Evolutionary conservation across 108 stramenopile genomes (phyloP).

Genomic region (Chaetoceros muelleri): DNA sequence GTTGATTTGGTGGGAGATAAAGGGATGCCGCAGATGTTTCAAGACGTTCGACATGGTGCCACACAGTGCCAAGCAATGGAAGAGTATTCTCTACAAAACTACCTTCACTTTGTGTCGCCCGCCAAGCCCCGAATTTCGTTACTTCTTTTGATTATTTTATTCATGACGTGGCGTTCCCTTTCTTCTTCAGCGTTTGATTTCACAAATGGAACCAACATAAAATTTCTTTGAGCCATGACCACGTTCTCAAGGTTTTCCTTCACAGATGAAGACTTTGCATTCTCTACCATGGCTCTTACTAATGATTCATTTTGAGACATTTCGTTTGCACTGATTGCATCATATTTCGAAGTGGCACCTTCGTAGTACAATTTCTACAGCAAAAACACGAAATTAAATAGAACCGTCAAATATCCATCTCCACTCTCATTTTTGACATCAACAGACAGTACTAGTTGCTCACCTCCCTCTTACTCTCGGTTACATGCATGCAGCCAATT

Average conservation of each 20-base stretch:
- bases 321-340: neutral
- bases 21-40: too few relatives aligned
- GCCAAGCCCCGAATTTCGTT: neutral
- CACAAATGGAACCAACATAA: conserved; percentile 4
- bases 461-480: neutral
- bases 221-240: conserved; percentile 1
- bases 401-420: neutral
- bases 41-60: too few relatives aligned
- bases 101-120: too few relatives aligned
- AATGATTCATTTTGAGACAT: neutral
- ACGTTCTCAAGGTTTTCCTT: conserved; percentile 16
- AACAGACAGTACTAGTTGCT: neutral
- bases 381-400: neutral
- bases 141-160: neutral
- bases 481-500: neutral
- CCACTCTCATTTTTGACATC: neutral
- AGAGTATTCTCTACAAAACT: too few relatives aligned
- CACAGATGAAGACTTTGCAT: conserved; percentile 3
- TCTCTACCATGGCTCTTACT: conserved; percentile 13
- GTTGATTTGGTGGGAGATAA: too few relatives aligned
- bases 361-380: neutral
- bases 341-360: neutral
- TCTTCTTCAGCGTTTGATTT: neutral
- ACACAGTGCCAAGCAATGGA: too few relatives aligned
- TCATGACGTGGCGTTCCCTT: neutral